These are phyloP conservation scores for Euphorbia lathyris DNA, from an alignment of 345 rosid genomes.

Conservation along the genomic window DNA sequence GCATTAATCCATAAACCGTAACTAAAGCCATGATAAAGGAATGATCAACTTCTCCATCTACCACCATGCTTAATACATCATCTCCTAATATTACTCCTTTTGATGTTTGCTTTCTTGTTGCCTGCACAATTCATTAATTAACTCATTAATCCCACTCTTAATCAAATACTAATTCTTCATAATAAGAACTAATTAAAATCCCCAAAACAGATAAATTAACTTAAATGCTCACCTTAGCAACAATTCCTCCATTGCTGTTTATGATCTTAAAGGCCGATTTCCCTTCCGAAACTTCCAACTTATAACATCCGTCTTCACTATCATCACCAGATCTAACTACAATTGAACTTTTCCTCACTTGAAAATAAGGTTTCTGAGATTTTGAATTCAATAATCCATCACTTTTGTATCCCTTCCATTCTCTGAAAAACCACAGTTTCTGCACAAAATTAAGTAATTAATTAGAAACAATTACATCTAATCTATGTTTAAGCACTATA, in stretches of 20 bases:
- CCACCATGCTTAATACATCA: slow-evolving; percentile 39
- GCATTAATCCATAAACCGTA: slow-evolving; percentile 37
- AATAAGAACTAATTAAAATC: no score
- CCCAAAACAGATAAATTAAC: neutral
- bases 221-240: slow-evolving; percentile 24
- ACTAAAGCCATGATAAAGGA: slow-evolving; percentile 34
- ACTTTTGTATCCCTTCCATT: slow-evolving; percentile 25
- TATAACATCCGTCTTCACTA: slow-evolving; percentile 10
- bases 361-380: slow-evolving; percentile 16
- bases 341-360: slow-evolving; percentile 7
- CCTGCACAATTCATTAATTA: slow-evolving; percentile 19
- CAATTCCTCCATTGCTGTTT: slow-evolving; percentile 8
- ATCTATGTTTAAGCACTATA: no score
- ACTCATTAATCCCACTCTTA: neutral
- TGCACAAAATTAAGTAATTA: neutral
- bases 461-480: neutral
- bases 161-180: no score
- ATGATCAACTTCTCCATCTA: slow-evolving; percentile 35
- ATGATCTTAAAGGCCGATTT: slow-evolving; percentile 25
- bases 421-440: slow-evolving; percentile 15
- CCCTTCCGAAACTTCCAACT: slow-evolving; percentile 14
- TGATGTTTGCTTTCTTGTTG: slow-evolving; percentile 32
- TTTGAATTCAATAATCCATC: slow-evolving; percentile 15
- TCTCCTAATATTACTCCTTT: slow-evolving; percentile 35
- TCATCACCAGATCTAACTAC: slow-evolving; percentile 1